A percentile compares a stretch with the other conserved stretches of the same genome.
Conservation (phyloP, 176 grass and related monocot species). For the Musa itinerans region DNA sequence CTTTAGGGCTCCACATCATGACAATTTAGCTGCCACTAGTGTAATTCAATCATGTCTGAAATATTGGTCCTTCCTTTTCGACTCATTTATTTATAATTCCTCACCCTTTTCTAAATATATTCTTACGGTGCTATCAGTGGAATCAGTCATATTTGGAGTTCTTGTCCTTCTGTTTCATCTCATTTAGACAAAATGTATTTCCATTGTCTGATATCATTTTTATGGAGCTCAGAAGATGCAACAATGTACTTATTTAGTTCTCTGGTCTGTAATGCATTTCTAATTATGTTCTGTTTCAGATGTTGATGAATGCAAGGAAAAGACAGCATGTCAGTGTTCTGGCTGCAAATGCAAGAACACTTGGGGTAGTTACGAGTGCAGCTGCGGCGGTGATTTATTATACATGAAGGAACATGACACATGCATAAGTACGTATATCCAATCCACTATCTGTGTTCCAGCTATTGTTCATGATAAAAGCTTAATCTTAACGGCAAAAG, state of each 20-base stretch:
- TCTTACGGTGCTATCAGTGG: neutral
- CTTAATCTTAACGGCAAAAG: neutral
- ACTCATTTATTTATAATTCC: neutral
- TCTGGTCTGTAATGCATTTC: neutral
- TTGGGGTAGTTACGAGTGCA: conserved; percentile 86
- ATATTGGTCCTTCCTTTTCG: neutral
- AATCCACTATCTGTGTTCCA: neutral
- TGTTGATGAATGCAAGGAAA: conserved; percentile 89
- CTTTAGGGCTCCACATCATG: neutral
- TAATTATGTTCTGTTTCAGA: conserved; percentile 34
- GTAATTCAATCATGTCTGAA: neutral
- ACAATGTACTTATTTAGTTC: neutral
- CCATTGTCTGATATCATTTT: neutral
- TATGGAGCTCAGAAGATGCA: neutral
- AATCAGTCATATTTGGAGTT: neutral
- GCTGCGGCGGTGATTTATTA: conserved; percentile 58
- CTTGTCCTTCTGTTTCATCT: neutral
- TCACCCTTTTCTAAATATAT: neutral
- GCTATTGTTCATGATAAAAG: too few species aligned
- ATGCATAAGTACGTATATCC: conserved; percentile 70
- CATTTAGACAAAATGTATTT: neutral
- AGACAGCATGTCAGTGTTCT: conserved; percentile 70
- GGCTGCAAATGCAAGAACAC: conserved; percentile 86
- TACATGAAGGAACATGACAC: conserved; percentile 93
- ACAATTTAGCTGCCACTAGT: neutral